Evolutionary conservation across 805 yeast species (phyloP), one percentile per base, ranked within the genome.

Genomic region (Zygotorulaspora sp.): DNA sequence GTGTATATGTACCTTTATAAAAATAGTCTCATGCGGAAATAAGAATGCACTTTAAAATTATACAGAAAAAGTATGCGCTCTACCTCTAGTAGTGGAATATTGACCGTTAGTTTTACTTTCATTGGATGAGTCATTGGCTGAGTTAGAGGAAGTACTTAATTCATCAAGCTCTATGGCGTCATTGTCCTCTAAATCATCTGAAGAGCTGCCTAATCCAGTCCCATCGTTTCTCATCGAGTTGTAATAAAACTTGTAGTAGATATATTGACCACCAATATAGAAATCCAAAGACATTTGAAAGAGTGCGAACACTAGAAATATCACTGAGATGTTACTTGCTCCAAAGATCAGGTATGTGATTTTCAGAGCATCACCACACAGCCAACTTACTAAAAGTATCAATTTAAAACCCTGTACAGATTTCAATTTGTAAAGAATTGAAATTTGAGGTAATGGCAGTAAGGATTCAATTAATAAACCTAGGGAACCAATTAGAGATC

Each of bases 341-440:
- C 95, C 95, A 58, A 71, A 83, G n/a, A 83, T 50, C 36, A 85
- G 65, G 53, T 84, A 85, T 36, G 80, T 67, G 16, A 86, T 74
- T 57, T 89, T 89, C 25, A 86, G 73, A 27, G 81, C 66, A 62
- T 88, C 97, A 40, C 96, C 96, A 43, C 90, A 80, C 4, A 88
- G 66, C 97, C 97, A 88, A 52, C 89, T 80, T 13, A 87, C 62
- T 24, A 88, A 58, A 22, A 88, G 65, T 18, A 90, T 75, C 35
- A 79, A 67, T 52, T 87, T 81, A 65, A 88, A 88, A 43, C 92
- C 90, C 47, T 81, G 81, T 6, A 83, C 77, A 0, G 86, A 75
- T 49, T 77, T 77, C 18, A 80, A 50, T 40, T 87, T 71, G 53
- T 77, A 72, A 32, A 84, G 68, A 44, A 84, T 63, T n/a, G 85